Conservation (phyloP, 140 eudicot genomes). For the Anethum foeniculum region DNA sequence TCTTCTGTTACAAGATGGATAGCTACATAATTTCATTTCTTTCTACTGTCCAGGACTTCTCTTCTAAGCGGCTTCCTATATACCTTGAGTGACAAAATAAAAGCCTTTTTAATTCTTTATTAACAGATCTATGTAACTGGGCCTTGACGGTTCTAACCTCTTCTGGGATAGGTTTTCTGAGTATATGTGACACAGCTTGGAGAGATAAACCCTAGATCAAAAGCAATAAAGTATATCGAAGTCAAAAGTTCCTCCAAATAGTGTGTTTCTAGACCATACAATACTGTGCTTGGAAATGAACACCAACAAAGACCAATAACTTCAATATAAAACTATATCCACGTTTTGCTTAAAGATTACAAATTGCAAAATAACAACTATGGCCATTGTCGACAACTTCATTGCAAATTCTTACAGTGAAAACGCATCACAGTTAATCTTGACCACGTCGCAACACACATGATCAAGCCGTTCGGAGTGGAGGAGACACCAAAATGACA, state of each 20-base stretch:
- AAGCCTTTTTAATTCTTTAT: too few relatives aligned
- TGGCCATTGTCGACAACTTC: neutral
- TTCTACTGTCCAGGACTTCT: neutral
- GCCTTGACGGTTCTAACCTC: neutral
- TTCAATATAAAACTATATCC: neutral
- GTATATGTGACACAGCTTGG: neutral
- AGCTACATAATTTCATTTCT: neutral
- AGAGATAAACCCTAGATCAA: neutral
- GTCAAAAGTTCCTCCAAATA: neutral
- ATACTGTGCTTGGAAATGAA: neutral
- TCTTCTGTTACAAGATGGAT: neutral
- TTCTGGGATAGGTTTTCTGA: neutral
- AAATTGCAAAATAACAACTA: neutral
- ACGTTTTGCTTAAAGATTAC: neutral
- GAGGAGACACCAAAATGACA: conserved; percentile 94
- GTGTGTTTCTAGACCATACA: neutral
- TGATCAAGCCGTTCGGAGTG: conserved; percentile 72
- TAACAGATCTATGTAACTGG: too few relatives aligned
- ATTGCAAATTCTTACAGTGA: neutral
- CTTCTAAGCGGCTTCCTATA: neutral
- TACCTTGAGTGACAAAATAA: too few relatives aligned
- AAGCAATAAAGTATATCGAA: neutral
- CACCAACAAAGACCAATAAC: neutral
- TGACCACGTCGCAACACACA: neutral
- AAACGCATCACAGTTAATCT: neutral